Percentiles rank a stretch among this genome's conserved stretches.
phyloP scores from a whole-genome alignment of 1,284 basidiomycete genomes.

The Macrocystidia cucumis region DNA sequence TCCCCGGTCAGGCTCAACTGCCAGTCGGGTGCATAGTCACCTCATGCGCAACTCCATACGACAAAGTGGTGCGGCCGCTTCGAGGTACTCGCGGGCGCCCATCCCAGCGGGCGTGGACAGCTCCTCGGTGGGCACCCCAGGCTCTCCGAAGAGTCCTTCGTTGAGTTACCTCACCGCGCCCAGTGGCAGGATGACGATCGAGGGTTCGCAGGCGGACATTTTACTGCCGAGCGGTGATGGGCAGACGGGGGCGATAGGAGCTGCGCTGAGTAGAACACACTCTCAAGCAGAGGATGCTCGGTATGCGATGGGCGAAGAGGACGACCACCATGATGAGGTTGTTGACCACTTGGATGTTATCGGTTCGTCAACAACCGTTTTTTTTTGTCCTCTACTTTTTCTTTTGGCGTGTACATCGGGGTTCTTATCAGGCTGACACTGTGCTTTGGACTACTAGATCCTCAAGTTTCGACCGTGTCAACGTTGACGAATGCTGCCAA shows the following conservation, averaged over 20 bases:
- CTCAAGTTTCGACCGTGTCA: constrained; percentile 64
- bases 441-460: too few species aligned
- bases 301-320: constrained; percentile 10
- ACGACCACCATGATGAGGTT: constrained; percentile 57
- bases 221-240: constrained; percentile 16
- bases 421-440: too few species aligned
- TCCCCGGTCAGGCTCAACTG: constrained; percentile 18
- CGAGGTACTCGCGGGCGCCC: constrained; percentile 7
- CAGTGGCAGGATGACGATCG: constrained; percentile 14
- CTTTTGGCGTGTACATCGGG: too few species aligned
- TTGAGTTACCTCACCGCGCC: constrained; percentile 8
- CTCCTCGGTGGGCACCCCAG: constrained; percentile 2
- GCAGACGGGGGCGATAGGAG: constrained; percentile 32
- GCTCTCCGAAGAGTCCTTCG: constrained; percentile 9
- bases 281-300: constrained; percentile 14
- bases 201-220: constrained; percentile 21
- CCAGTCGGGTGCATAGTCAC: constrained; percentile 19
- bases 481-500: constrained; percentile 75
- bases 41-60: constrained; percentile 11
- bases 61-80: too few species aligned
- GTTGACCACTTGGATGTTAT: constrained; percentile 77
- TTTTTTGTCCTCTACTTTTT: constrained; percentile 3
- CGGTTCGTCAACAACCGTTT: constrained; percentile 25
- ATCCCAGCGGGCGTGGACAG: constrained; percentile 4
- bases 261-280: constrained; percentile 27